Evolutionary conservation across 371 early-diverging fungal species (phyloP), one percentile per base, ranked within the genome.

Genomic region (Massospora cicadina): DNA sequence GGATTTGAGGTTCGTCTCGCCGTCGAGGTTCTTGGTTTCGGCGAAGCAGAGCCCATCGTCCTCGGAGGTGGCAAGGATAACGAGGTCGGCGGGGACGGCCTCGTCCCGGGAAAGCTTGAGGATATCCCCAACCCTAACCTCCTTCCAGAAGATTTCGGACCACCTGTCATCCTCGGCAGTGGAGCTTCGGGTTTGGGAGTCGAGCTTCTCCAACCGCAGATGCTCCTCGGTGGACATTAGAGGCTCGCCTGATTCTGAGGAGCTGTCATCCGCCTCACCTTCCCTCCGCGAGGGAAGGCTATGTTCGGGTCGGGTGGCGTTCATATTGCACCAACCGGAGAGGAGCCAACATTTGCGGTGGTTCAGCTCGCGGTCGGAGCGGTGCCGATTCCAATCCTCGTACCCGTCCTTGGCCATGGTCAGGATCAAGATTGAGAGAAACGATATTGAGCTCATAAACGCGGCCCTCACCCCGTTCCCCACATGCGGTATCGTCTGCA

Each of bases 21-120:
- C 98, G 71, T 98, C 95, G 68, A 98, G 74, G 73, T 93, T 95
- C 66, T 88, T 89, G 27, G 98, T 95, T 70, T 98, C 95, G 54
- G 95, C 85, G 70, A 90, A 96, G 68, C 94, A 93, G 68, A 89
- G 76, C 30, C 85, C 91, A 71, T 86, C 90, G 7, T 88, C 89
- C 68, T 93, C 92, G 17, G 84, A 82, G 63, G 86, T 85, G 70
- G 90, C 88, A 33, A 95, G 68, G 29, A 93, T 66, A 28, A 90
- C 73, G 55, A 92, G 72, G 75, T 98, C 98, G 24, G 97, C 98
- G 17, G 98, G 95, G 56, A 98, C 86, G 58, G 85, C 77, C 64
- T 94, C 87, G 31, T 83, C 82, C 69, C 91, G 86, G 58, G 86
- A 84, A 13, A 98, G 76, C 63, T 88, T 77, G 23, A 95, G 76